Evolutionary conservation across 2,329 filamentous ascomycete genomes (phyloP), one percentile per base, ranked within the genome.

Genomic region (Talaromyces albobiverticillius): DNA sequence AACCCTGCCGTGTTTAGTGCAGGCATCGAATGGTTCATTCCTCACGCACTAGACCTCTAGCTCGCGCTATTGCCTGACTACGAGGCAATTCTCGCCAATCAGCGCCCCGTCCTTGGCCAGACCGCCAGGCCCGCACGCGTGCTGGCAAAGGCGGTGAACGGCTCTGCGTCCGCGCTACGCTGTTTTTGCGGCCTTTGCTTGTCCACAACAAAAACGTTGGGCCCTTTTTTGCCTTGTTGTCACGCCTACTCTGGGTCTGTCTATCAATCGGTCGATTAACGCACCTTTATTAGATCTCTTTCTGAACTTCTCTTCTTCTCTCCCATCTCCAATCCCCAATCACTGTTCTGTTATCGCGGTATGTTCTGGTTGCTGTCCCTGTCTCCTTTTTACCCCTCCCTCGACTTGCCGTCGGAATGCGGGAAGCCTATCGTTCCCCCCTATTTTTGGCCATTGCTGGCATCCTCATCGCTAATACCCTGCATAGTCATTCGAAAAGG

Each of bases 31-130:
- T 55, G n/a, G 18, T 32, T 18, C 16, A 29, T 34, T 29, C 34
- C 38, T 36, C 13, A 34, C 9, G 18, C 36, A 36, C 36, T 13
- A 40, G 7, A 3, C 18, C 11, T 5, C 36, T 36, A 36, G 32
- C 32, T 5, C 36, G 36, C 36, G n/a, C 36, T 40, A 40, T 40
- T 40, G n/a, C 14, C 16, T 36, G n/a, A 36, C 32, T 16, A 18
- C 18, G 36, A 22, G 36, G 16, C 36, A 18, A 22, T 22, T 22
- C 5, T 10, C 7, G 36, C 36, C 36, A 40, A 40, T 40, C 36
- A 40, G 36, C 36, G 18, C 18, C 16, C 3, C 34, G n/a, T 16
- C n/a, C 34, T 40, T 76, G 74, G 76, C 74, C 74, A 75, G 74
- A 72, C 72, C 71, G 71, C 68, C 68, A 61, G 53, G 59, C 62